Evolutionary conservation across 208 protist genomes (phyloP), one percentile per base, ranked within the genome.

Genomic region (Acanthamoeba sp.): DNA sequence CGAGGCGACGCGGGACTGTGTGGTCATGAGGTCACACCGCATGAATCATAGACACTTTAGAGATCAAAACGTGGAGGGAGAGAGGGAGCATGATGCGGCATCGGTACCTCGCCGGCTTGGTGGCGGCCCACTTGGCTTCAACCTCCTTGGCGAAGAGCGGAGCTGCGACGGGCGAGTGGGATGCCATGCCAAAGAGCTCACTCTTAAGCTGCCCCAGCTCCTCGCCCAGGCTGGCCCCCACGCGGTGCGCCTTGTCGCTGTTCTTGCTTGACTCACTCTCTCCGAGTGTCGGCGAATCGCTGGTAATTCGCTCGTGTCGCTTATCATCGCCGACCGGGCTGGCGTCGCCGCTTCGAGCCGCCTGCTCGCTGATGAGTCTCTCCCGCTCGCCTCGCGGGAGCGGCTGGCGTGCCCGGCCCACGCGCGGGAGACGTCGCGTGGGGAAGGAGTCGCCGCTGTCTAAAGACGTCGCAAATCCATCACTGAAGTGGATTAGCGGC

Each of bases 111-210:
- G 85, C 27, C 1, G 32, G 27, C n/a, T 66, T 76, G 24, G 66
- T 76, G 24, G 52, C 85, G 16, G 85, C 62, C 85, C 85, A 91
- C 55, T 24, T 91, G 18, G 57, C 10, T 24, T 91, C 85, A 7
- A 73, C 52, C 22, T 91, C 85, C 42, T 91, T 91, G 1, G 85
- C 18, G 34, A 91, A 91, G 85, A 91, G 85, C 24, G 85, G 57
- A 66, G 57, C 52, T 22, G 45, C 34, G 55, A 91, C 55, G 38
- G 52, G 57, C 18, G 85, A 91, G 0, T 38, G 14, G 20, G 85
- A 73, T 10, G 52, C 57, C 62, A 91, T 91, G 10, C 85, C 85
- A 42, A 91, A 91, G 85, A 91, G 85, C 34, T 91, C 85, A 24
- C 34, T 38, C 62, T 91, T 91, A 2, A 91, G 85, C n/a, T 66